Conservation (phyloP, 768 basidiomycete genomes). For the Coprinopsis sp. region DNA sequence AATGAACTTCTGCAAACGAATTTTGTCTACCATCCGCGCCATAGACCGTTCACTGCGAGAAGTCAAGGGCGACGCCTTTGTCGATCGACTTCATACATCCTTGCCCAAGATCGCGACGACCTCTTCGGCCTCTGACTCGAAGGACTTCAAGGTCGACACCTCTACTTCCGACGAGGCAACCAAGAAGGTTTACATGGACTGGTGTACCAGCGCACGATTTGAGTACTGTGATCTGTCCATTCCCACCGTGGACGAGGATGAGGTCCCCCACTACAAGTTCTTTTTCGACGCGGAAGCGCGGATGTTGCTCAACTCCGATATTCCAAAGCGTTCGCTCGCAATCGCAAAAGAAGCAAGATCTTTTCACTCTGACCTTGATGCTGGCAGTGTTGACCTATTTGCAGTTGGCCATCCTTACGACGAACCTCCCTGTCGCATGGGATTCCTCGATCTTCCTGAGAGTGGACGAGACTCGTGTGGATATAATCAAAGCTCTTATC, state of each 20-base stretch:
- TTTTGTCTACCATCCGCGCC: slow-evolving; percentile 73
- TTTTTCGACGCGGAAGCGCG: slow-evolving; percentile 79
- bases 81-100: slow-evolving; percentile 68
- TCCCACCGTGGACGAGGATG: slow-evolving; percentile 36
- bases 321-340: slow-evolving; percentile 87
- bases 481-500: slow-evolving; percentile 88
- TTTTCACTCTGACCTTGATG: background rate
- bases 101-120: slow-evolving; percentile 69
- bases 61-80: slow-evolving; percentile 85
- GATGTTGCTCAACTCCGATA: slow-evolving; percentile 78
- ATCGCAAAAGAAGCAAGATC: slow-evolving; percentile 84
- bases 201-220: slow-evolving; percentile 80
- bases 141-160: slow-evolving; percentile 40
- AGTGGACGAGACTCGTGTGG: slow-evolving; percentile 89
- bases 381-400: slow-evolving; percentile 2
- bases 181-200: slow-evolving; percentile 69
- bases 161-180: slow-evolving; percentile 64
- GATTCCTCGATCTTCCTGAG: slow-evolving; percentile 90
- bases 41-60: slow-evolving; percentile 87
- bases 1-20: slow-evolving; percentile 78
- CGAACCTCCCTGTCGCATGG: slow-evolving; percentile 92
- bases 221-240: slow-evolving; percentile 87
- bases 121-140: slow-evolving; percentile 22
- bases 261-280: slow-evolving; percentile 73
- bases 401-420: slow-evolving; percentile 88